phyloP scores from a whole-genome alignment of 2,329 filamentous ascomycete species.

The Colletotrichum noveboracense region DNA sequence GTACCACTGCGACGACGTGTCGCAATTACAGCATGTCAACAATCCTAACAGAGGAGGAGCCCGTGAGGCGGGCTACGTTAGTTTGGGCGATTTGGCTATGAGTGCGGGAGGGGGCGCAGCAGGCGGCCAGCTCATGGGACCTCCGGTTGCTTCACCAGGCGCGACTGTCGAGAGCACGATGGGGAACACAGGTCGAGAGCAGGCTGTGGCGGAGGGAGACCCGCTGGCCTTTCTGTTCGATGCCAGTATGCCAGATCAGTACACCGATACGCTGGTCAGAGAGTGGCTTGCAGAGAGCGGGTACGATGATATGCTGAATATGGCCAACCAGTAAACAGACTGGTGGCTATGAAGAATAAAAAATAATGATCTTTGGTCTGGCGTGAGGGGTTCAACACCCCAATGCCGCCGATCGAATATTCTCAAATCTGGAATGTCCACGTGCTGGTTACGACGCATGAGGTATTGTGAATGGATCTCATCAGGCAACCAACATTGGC shows the following conservation, averaged over 20 bases:
- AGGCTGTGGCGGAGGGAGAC: neutral
- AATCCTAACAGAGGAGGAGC: too few species aligned
- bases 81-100: neutral
- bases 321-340: neutral
- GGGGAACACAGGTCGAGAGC: neutral
- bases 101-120: neutral
- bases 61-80: neutral
- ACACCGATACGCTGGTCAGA: neutral
- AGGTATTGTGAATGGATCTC: fast-evolving
- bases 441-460: neutral
- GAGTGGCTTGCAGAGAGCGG: slow-evolving; percentile 7
- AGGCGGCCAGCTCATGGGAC: neutral
- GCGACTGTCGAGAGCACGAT: neutral
- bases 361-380: neutral
- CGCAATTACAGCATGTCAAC: neutral
- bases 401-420: neutral
- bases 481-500: neutral
- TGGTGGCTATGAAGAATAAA: fast-evolving
- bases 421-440: neutral
- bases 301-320: neutral
- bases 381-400: neutral
- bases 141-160: neutral
- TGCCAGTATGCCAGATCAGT: neutral
- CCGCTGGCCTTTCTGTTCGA: neutral
- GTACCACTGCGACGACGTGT: slow-evolving; percentile 20